Conservation (phyloP, 129 eudicot genomes). For the Silybum marianum region DNA sequence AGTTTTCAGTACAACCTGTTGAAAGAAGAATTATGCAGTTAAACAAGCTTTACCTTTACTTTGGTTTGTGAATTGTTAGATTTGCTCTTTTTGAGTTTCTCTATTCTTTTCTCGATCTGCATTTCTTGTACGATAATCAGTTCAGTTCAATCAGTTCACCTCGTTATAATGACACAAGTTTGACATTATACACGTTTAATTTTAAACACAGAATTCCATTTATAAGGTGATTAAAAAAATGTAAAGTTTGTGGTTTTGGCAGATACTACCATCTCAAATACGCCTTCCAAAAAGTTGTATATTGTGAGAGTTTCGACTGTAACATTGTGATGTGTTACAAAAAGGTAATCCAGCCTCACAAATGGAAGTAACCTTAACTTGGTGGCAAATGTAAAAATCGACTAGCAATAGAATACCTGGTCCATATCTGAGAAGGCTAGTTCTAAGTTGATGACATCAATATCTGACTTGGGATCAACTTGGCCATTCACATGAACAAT, state of each 20-base stretch:
- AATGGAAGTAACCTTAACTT: not conserved
- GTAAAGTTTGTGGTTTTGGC: not conserved
- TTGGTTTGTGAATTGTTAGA: slow-evolving; percentile 72
- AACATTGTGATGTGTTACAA: not conserved
- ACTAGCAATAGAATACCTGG: slow-evolving; percentile 64
- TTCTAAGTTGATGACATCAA: slow-evolving; percentile 93
- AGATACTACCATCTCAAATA: not conserved
- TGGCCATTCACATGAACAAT: slow-evolving; percentile 92
- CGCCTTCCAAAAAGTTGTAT: not conserved
- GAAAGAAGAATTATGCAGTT: not conserved
- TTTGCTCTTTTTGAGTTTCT: slow-evolving; percentile 87
- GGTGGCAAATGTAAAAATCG: not conserved
- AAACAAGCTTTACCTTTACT: slow-evolving; percentile 56
- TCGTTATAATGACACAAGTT: not conserved
- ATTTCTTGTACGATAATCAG: slow-evolving; percentile 47
- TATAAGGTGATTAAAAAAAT: not conserved
- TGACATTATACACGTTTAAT: not conserved
- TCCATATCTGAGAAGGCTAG: slow-evolving; percentile 88
- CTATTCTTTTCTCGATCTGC: slow-evolving; percentile 98
- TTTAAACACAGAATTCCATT: not conserved
- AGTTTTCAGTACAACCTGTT: not conserved
- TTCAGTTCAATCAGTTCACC: slow-evolving; percentile 41
- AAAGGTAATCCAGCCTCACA: not conserved
- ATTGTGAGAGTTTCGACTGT: not conserved
- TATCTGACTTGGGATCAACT: slow-evolving; percentile 93